phyloP scores from a whole-genome alignment of 2,329 filamentous ascomycete species.

The Boeremia exigua region DNA sequence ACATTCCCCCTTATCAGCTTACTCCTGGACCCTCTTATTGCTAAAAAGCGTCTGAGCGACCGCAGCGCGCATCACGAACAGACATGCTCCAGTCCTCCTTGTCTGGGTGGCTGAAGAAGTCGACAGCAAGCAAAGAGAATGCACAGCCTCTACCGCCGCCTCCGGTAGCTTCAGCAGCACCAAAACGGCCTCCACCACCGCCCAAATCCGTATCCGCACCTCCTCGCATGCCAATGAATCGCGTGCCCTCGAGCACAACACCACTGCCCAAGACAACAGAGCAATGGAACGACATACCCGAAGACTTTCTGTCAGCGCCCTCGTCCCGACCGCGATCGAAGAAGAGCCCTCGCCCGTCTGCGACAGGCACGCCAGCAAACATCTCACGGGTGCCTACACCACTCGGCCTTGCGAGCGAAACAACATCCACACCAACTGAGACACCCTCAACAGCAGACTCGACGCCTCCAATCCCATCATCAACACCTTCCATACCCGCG shows the following conservation, averaged over 20 bases:
- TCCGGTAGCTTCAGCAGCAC: constrained; percentile 8
- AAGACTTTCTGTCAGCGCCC: constrained; percentile 33
- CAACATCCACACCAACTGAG: constrained; percentile 3
- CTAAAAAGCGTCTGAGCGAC: background rate
- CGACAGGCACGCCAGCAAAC: constrained; percentile 23
- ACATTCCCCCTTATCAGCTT: background rate
- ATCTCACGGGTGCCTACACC: constrained; percentile 27
- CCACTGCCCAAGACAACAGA: constrained; percentile 26
- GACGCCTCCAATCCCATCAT: constrained; percentile 3
- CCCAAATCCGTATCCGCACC: constrained; percentile 29
- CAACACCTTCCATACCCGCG: constrained; percentile 9
- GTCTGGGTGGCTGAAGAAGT: constrained; percentile 56
- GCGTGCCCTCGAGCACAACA: constrained; percentile 16
- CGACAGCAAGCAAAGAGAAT: constrained; percentile 40
- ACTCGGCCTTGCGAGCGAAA: constrained; percentile 1
- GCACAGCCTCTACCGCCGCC: constrained; percentile 16
- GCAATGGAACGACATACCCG: constrained; percentile 39
- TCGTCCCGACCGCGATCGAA: constrained; percentile 32
- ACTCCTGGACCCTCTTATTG: background rate
- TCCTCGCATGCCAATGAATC: constrained; percentile 20
- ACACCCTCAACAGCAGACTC: constrained; percentile 1
- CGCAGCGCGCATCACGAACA: constrained; percentile 1
- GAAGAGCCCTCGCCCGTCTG: constrained; percentile 34
- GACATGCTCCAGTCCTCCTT: constrained; percentile 55
- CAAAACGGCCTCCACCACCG: constrained; percentile 25